These are phyloP conservation scores for Penstemon barbatus DNA, from an alignment of 257 asterid genomes.

Conservation along the genomic window DNA sequence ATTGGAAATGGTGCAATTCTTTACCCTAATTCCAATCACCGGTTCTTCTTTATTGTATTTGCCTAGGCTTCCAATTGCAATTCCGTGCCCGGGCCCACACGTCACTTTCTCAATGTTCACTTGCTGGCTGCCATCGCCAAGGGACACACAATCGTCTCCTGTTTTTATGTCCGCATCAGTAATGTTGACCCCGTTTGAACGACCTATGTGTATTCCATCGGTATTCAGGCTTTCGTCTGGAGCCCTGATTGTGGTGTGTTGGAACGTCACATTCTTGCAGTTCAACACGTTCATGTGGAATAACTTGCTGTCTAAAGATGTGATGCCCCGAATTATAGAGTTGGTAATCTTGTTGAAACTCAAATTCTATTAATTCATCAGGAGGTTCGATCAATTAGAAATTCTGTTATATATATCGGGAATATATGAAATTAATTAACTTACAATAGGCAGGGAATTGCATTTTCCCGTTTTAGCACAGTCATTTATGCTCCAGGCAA, in stretches of 20 bases:
- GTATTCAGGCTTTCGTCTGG: constrained; percentile 46
- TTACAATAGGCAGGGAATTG: constrained; percentile 31
- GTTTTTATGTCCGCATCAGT: constrained; percentile 29
- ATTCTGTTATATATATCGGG: not conserved
- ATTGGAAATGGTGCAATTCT: constrained; percentile 34
- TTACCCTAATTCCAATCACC: constrained; percentile 31
- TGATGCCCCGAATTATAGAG: constrained; percentile 24
- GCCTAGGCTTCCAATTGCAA: constrained; percentile 47
- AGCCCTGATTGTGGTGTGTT: constrained; percentile 25
- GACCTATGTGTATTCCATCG: constrained; percentile 47
- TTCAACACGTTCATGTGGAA: constrained; percentile 42
- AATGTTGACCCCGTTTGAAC: constrained; percentile 30
- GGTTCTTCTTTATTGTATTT: constrained; percentile 30
- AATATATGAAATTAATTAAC: constrained; percentile 3
- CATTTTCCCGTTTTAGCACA: constrained; percentile 28
- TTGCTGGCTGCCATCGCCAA: constrained; percentile 36
- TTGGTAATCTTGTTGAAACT: constrained; percentile 34
- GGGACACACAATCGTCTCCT: constrained; percentile 48
- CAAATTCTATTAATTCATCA: constrained; percentile 29
- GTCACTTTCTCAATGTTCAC: constrained; percentile 27
- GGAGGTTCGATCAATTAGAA: too few species aligned
- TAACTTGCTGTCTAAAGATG: constrained; percentile 36
- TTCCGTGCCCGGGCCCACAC: constrained; percentile 55
- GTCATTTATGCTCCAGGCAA: constrained; percentile 34
- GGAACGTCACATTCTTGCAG: constrained; percentile 35